Conservation (phyloP, 2,329 filamentous ascomycete species). For the Sordariomycetes sp. region DNA sequence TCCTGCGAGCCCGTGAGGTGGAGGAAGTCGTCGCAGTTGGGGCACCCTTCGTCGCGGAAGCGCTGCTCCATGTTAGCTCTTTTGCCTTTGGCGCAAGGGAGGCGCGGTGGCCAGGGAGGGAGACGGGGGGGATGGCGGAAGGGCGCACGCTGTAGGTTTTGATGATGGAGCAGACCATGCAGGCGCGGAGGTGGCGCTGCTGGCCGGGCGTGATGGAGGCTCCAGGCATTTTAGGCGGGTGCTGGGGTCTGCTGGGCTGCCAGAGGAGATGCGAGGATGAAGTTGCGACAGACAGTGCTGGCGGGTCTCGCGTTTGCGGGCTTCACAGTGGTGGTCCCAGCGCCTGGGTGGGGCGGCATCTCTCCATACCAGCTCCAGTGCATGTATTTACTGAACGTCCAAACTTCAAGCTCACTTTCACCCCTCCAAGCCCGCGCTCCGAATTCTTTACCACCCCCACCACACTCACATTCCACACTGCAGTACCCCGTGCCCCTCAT, state of each 20-base stretch:
- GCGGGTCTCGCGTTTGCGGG: background rate
- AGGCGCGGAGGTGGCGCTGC: slow-evolving; percentile 82
- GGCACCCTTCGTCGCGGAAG: slow-evolving; percentile 81
- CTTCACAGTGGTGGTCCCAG: background rate
- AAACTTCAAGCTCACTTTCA: background rate
- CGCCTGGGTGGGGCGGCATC: background rate
- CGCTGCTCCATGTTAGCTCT: slow-evolving; percentile 38
- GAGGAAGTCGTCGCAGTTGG: slow-evolving; percentile 92
- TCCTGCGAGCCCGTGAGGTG: slow-evolving; percentile 71
- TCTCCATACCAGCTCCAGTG: background rate
- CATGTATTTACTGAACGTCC: too few relatives aligned
- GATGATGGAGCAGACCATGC: slow-evolving; percentile 97
- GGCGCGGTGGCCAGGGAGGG: background rate
- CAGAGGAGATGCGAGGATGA: background rate
- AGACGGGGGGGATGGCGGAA: slow-evolving; percentile 7
- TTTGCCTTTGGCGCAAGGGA: background rate
- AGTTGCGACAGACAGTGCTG: background rate
- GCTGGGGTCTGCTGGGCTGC: background rate
- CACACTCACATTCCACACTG: background rate
- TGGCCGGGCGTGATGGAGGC: slow-evolving; percentile 60
- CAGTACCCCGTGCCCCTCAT: background rate
- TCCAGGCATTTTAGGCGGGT: slow-evolving; percentile 27
- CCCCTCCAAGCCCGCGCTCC: background rate
- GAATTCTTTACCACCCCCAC: background rate
- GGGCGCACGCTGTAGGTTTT: slow-evolving; percentile 61